Conservation (phyloP, 305 asterid species). For the Ilex paraguariensis region DNA sequence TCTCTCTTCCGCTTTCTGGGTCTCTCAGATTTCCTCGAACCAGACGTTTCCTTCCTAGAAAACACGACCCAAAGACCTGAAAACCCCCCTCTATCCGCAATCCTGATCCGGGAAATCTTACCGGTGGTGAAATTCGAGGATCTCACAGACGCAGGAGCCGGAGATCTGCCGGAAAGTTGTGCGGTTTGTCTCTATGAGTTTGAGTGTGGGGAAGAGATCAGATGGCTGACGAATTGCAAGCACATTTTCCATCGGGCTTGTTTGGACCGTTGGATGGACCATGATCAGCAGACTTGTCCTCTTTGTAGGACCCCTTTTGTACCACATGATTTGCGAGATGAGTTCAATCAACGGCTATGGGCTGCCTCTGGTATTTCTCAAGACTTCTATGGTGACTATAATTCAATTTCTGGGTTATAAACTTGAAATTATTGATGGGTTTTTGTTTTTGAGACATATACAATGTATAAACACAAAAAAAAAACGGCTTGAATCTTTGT, state of each 20-base stretch:
- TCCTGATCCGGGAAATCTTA: slow-evolving; percentile 8
- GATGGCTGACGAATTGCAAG: slow-evolving; percentile 21
- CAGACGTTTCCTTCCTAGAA: slow-evolving; percentile 3
- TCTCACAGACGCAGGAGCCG: neutral
- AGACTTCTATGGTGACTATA: neutral
- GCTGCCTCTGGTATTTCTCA: slow-evolving; percentile 3
- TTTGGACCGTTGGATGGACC: slow-evolving; percentile 32
- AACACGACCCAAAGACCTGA: slow-evolving; percentile 3
- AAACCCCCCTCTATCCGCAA: neutral
- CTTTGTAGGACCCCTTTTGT: slow-evolving; percentile 15
- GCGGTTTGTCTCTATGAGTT: slow-evolving; percentile 24
- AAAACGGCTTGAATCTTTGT: too few relatives aligned
- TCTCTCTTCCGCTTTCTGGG: slow-evolving; percentile 15
- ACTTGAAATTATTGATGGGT: neutral
- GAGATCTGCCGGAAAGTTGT: slow-evolving; percentile 11
- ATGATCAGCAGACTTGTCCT: slow-evolving; percentile 26
- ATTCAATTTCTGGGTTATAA: neutral
- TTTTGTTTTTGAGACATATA: too few relatives aligned
- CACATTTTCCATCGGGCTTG: slow-evolving; percentile 30
- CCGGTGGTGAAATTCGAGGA: slow-evolving; percentile 9
- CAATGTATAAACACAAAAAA: too few relatives aligned
- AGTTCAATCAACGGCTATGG: slow-evolving; percentile 3
- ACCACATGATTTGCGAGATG: slow-evolving; percentile 1
- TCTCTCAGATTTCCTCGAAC: slow-evolving; percentile 15
- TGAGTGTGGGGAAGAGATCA: slow-evolving; percentile 15